phyloP scores from a whole-genome alignment of 345 rosid species.

The Eucalyptus urophylla region DNA sequence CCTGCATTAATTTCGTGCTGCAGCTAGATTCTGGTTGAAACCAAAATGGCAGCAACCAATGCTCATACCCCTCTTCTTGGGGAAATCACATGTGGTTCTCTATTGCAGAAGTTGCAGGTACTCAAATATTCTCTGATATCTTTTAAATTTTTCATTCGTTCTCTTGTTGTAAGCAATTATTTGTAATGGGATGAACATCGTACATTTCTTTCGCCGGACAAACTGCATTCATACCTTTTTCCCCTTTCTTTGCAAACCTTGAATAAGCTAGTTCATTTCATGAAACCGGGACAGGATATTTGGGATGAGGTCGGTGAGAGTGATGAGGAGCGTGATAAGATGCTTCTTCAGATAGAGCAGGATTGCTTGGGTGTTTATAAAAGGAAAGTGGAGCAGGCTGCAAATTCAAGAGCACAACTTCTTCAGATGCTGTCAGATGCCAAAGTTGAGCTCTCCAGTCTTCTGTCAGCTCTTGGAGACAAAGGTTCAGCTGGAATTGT shows the following conservation, averaged over 20 bases:
- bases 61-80: slow-evolving; percentile 67
- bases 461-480: slow-evolving; percentile 79
- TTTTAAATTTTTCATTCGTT: background rate
- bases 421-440: slow-evolving; percentile 84
- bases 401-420: slow-evolving; percentile 74
- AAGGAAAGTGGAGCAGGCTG: slow-evolving; percentile 83
- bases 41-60: slow-evolving; percentile 55
- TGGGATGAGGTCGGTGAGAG: slow-evolving; percentile 99
- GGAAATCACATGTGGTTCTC: slow-evolving; percentile 73
- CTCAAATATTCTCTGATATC: background rate
- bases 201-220: background rate
- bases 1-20: background rate
- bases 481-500: slow-evolving; percentile 54
- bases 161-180: background rate
- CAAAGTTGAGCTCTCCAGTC: slow-evolving; percentile 64
- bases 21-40: background rate
- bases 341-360: slow-evolving; percentile 87
- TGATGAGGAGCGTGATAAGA: slow-evolving; percentile 88
- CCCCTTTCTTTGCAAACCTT: background rate
- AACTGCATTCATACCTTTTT: background rate
- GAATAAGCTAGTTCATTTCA: background rate
- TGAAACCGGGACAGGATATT: slow-evolving; percentile 44
- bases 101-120: slow-evolving; percentile 87
- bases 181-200: background rate
- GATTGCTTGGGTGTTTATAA: slow-evolving; percentile 88